Evolutionary conservation across 352 stramenopile genomes (phyloP).

Genomic region (Pythium folliculosum): DNA sequence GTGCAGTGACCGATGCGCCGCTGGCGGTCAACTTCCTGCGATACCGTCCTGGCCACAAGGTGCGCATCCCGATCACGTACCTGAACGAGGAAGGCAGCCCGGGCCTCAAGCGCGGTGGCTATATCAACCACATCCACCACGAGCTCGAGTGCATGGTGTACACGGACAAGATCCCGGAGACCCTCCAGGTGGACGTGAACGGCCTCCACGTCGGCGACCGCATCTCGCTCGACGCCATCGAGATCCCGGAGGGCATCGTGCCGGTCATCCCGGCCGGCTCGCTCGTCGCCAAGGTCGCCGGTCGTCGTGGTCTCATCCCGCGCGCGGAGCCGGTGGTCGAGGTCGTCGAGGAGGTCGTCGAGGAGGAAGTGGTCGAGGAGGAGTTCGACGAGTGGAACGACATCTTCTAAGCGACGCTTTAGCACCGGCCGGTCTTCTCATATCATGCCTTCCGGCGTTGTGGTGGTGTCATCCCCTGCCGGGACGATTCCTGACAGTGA

Average conservation of each 20-base stretch:
- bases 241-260: conserved; percentile 76
- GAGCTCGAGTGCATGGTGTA: conserved; percentile 80
- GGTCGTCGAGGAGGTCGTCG: conserved; percentile 63
- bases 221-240: conserved; percentile 76
- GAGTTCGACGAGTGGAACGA: conserved; percentile 90
- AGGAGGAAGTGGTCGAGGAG: conserved; percentile 68
- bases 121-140: conserved; percentile 91
- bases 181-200: conserved; percentile 84
- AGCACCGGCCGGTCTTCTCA: background rate
- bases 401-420: conserved; percentile 65
- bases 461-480: background rate
- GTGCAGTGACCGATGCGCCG: conserved; percentile 71
- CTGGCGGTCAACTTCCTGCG: conserved; percentile 92
- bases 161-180: conserved; percentile 74
- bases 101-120: conserved; percentile 94
- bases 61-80: conserved; percentile 92
- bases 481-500: background rate
- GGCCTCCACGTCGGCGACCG: conserved; percentile 85
- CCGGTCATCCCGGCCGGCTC: conserved; percentile 60
- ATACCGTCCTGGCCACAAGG: conserved; percentile 89
- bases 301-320: conserved; percentile 83
- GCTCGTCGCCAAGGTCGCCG: conserved; percentile 85
- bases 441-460: background rate
- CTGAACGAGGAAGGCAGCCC: conserved; percentile 93
- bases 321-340: conserved; percentile 65